Evolutionary conservation across 768 basidiomycete species (phyloP).

Genomic region (Tricholoma terreum): DNA sequence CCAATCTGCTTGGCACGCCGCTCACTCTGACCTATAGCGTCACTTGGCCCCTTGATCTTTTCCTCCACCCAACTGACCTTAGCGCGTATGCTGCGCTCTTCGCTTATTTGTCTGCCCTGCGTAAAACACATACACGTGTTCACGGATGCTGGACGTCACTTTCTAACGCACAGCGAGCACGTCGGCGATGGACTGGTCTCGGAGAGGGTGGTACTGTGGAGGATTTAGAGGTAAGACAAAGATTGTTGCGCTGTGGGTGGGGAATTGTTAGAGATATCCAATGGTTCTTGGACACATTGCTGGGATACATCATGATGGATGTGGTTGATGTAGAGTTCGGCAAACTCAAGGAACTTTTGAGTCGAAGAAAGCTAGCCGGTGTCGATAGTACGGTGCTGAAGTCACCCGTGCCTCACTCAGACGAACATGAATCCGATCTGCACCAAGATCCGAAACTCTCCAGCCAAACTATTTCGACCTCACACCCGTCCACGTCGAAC

Average conservation of each 20-base stretch:
- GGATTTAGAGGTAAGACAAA: conserved; percentile 61
- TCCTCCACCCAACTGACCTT: conserved; percentile 75
- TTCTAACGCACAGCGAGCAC: conserved; percentile 80
- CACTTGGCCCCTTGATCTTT: conserved; percentile 87
- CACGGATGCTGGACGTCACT: conserved; percentile 83
- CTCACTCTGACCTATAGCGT: conserved; percentile 68
- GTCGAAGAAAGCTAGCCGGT: conserved; percentile 22
- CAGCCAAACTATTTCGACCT: conserved; percentile 16
- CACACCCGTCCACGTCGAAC: conserved; percentile 28
- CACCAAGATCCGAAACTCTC: neutral
- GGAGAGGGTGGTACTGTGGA: conserved; percentile 82
- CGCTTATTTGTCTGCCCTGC: conserved; percentile 77
- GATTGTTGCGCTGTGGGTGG: conserved; percentile 78
- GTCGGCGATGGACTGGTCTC: conserved; percentile 82
- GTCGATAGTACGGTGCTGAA: neutral
- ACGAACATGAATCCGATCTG: neutral
- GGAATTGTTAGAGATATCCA: conserved; percentile 84
- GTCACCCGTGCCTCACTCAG: neutral
- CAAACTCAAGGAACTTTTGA: conserved; percentile 60
- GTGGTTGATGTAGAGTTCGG: conserved; percentile 84
- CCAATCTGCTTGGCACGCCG: conserved; percentile 77
- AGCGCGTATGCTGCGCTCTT: conserved; percentile 74
- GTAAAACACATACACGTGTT: conserved; percentile 79
- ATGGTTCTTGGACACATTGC: conserved; percentile 84
- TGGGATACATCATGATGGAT: conserved; percentile 87